Conservation (phyloP, 2,329 filamentous ascomycete genomes). For the Teratosphaeria gauchensis region DNA sequence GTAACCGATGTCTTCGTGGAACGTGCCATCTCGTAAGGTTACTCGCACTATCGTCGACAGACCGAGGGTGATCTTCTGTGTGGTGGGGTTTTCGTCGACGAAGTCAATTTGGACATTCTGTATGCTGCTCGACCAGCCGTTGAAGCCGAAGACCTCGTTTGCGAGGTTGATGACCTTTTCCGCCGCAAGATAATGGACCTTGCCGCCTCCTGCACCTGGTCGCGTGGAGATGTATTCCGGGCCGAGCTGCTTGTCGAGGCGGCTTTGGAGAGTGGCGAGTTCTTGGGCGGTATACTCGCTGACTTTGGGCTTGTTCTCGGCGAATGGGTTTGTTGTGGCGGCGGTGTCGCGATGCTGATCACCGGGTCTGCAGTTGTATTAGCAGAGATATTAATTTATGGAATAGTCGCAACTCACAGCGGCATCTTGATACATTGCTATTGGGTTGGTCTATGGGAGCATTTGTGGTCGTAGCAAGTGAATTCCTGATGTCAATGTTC, state of each 20-base stretch:
- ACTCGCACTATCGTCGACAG: slow-evolving; percentile 85
- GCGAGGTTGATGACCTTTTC: slow-evolving; percentile 94
- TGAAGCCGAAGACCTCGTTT: slow-evolving; percentile 93
- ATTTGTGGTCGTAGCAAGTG: not conserved
- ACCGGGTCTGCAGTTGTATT: slow-evolving; percentile 20
- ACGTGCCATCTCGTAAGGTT: slow-evolving; percentile 87
- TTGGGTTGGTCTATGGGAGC: not conserved
- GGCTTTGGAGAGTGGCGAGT: slow-evolving; percentile 76
- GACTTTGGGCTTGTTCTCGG: slow-evolving; percentile 58
- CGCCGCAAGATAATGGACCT: slow-evolving; percentile 88
- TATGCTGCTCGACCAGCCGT: slow-evolving; percentile 95
- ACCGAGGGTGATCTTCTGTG: slow-evolving; percentile 71
- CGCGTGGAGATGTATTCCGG: slow-evolving; percentile 91
- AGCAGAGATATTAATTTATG: slow-evolving; percentile 1
- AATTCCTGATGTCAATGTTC: not conserved
- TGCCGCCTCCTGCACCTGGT: slow-evolving; percentile 70
- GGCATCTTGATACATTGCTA: slow-evolving; percentile 18
- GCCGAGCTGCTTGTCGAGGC: slow-evolving; percentile 85
- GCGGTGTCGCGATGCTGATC: slow-evolving; percentile 30
- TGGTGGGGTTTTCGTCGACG: slow-evolving; percentile 74
- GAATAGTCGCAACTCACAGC: slow-evolving; percentile 14
- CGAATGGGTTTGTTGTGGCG: slow-evolving; percentile 63
- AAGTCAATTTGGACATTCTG: slow-evolving; percentile 93
- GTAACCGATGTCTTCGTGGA: slow-evolving; percentile 94
- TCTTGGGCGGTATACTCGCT: slow-evolving; percentile 80